These are phyloP conservation scores for Lathyrus sativus DNA, from an alignment of 306 rosid species.

Conservation along the genomic window DNA sequence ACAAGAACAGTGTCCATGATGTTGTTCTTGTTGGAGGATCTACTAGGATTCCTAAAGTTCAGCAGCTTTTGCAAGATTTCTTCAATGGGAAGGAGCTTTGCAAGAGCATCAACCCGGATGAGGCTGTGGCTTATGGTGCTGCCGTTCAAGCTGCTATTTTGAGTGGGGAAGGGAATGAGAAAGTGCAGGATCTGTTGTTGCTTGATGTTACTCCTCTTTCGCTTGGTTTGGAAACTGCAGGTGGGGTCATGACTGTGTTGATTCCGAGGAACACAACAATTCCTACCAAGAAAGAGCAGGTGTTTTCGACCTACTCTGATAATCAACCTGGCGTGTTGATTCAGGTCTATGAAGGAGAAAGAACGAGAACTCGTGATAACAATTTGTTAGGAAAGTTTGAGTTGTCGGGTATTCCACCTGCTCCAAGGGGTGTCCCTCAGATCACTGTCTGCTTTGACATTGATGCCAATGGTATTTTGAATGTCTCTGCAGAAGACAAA, in stretches of 20 bases:
- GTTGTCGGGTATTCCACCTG: slow-evolving; percentile 59
- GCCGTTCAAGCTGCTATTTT: slow-evolving; percentile 66
- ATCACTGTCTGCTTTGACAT: slow-evolving; percentile 55
- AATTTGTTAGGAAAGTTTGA: slow-evolving; percentile 59
- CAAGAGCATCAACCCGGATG: slow-evolving; percentile 61
- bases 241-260: slow-evolving; percentile 63
- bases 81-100: slow-evolving; percentile 62
- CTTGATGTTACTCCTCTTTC: slow-evolving; percentile 59
- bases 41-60: slow-evolving; percentile 61
- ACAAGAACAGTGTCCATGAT: slow-evolving; percentile 52
- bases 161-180: slow-evolving; percentile 59
- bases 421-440: slow-evolving; percentile 64
- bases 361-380: slow-evolving; percentile 60
- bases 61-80: slow-evolving; percentile 55
- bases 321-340: slow-evolving; percentile 65
- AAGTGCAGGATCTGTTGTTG: slow-evolving; percentile 58
- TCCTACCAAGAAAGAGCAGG: slow-evolving; percentile 64
- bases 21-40: slow-evolving; percentile 67
- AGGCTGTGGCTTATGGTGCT: slow-evolving; percentile 66
- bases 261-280: slow-evolving; percentile 62
- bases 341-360: slow-evolving; percentile 60
- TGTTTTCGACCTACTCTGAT: slow-evolving; percentile 58
- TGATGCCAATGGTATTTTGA: slow-evolving; percentile 56
- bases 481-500: slow-evolving; percentile 65
- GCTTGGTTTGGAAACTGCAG: slow-evolving; percentile 58